Evolutionary conservation across 2,329 filamentous ascomycete species (phyloP).

Genomic region (Curvularia lunata): DNA sequence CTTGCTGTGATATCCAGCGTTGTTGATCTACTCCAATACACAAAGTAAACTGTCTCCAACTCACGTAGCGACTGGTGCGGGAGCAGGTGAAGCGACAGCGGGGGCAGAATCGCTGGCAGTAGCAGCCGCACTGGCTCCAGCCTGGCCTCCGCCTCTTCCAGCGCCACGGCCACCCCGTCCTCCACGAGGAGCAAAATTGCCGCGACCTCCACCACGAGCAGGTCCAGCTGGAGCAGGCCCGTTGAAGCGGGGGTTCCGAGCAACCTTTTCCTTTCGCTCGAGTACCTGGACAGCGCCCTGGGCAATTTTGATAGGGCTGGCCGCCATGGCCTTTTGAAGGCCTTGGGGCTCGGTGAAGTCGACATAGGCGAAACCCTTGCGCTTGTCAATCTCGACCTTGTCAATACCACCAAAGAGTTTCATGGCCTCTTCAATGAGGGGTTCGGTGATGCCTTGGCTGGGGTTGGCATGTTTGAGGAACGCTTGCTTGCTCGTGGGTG

Average conservation of each 20-base stretch:
- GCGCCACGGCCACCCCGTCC: constrained; percentile 45
- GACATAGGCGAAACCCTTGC: constrained; percentile 93
- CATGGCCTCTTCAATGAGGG: constrained; percentile 76
- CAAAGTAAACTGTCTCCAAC: background rate
- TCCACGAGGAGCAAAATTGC: constrained; percentile 43
- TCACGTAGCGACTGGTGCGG: constrained; percentile 19
- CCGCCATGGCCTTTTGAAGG: constrained; percentile 78
- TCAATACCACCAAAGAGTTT: constrained; percentile 74
- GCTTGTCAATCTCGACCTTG: constrained; percentile 89
- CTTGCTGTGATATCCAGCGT: background rate
- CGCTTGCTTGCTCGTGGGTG: constrained; percentile 58
- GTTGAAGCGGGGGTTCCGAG: constrained; percentile 37
- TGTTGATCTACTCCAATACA: background rate
- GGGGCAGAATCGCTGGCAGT: constrained; percentile 14
- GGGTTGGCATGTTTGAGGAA: constrained; percentile 69
- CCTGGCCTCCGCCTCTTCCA: constrained; percentile 40
- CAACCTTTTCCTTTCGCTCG: constrained; percentile 70
- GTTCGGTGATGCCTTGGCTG: constrained; percentile 89
- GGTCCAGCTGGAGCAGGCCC: constrained; percentile 38
- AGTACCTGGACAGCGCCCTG: constrained; percentile 87
- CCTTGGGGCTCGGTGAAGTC: constrained; percentile 78
- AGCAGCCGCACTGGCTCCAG: constrained; percentile 15
- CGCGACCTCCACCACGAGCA: constrained; percentile 40
- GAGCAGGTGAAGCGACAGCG: constrained; percentile 15
- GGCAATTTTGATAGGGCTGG: constrained; percentile 80